Percentiles rank a stretch among this genome's conserved stretches.
These are phyloP conservation scores for Saccharomycopsis lassenensis DNA, from an alignment of 805 yeast species.

Conservation along the genomic window DNA sequence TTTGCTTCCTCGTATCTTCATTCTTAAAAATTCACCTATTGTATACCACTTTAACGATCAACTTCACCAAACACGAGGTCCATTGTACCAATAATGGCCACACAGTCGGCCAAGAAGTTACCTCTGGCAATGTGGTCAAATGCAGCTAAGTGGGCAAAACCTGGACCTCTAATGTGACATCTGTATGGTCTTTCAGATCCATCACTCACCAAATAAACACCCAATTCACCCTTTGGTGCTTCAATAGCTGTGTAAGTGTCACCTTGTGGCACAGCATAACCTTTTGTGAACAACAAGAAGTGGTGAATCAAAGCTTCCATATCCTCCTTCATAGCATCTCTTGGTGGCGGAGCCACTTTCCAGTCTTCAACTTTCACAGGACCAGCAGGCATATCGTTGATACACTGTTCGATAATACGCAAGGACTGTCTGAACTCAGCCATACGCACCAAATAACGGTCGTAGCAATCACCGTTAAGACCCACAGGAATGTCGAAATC, in stretches of 20 bases:
- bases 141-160: slow-evolving; percentile 83
- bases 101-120: slow-evolving; percentile 82
- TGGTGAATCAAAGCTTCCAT: slow-evolving; percentile 91
- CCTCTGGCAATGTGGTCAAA: slow-evolving; percentile 82
- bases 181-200: slow-evolving; percentile 86
- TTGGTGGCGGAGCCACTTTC: slow-evolving; percentile 76
- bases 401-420: slow-evolving; percentile 82
- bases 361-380: slow-evolving; percentile 86
- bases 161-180: slow-evolving; percentile 92
- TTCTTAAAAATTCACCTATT: too few species aligned
- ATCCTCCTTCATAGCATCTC: slow-evolving; percentile 75
- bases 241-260: slow-evolving; percentile 87
- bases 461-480: slow-evolving; percentile 81
- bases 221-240: slow-evolving; percentile 96
- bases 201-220: slow-evolving; percentile 78
- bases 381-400: slow-evolving; percentile 86
- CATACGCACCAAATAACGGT: slow-evolving; percentile 81
- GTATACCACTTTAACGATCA: slow-evolving; percentile 76
- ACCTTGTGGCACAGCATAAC: slow-evolving; percentile 81
- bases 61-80: slow-evolving; percentile 92
- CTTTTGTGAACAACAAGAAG: slow-evolving; percentile 79
- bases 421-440: slow-evolving; percentile 86
- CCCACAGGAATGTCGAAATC: slow-evolving; percentile 87
- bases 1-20: too few species aligned
- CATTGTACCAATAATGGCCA: slow-evolving; percentile 91